These are phyloP conservation scores for Cercospora canescens DNA, from an alignment of 2,329 filamentous ascomycete genomes.

Conservation along the genomic window DNA sequence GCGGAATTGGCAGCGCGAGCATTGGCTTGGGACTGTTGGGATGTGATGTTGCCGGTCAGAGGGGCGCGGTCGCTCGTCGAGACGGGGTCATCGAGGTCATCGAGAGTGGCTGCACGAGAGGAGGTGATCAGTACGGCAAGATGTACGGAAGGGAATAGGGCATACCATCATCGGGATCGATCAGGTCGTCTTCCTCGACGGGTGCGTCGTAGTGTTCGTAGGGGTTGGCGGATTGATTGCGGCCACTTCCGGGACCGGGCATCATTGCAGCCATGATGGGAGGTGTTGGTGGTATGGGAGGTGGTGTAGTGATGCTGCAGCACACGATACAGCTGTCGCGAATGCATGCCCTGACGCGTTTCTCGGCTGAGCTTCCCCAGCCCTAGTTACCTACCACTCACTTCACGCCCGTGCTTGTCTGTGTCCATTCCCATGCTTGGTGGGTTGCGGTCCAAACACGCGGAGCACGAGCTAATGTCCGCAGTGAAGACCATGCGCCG, in stretches of 20 bases:
- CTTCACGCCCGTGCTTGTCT: background rate
- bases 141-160: too few species aligned
- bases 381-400: background rate
- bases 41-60: constrained; percentile 75
- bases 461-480: too few species aligned
- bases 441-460: background rate
- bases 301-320: background rate
- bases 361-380: constrained; percentile 2
- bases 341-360: constrained; percentile 8
- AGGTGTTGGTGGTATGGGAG: background rate
- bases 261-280: constrained; percentile 25
- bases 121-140: background rate
- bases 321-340: constrained; percentile 8
- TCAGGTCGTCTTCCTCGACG: constrained; percentile 51
- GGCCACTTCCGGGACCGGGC: constrained; percentile 18
- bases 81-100: constrained; percentile 68
- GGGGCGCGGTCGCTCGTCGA: constrained; percentile 71
- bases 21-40: constrained; percentile 52
- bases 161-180: constrained; percentile 55
- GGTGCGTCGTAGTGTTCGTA: constrained; percentile 50
- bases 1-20: constrained; percentile 61
- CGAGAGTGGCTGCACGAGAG: constrained; percentile 70
- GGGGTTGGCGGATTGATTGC: constrained; percentile 24
- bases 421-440: background rate
- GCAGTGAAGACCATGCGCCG: background rate